A percentile compares a stretch with the other conserved stretches of the same genome.
phyloP scores from a whole-genome alignment of 768 basidiomycete genomes.

The Trametes maxima region DNA sequence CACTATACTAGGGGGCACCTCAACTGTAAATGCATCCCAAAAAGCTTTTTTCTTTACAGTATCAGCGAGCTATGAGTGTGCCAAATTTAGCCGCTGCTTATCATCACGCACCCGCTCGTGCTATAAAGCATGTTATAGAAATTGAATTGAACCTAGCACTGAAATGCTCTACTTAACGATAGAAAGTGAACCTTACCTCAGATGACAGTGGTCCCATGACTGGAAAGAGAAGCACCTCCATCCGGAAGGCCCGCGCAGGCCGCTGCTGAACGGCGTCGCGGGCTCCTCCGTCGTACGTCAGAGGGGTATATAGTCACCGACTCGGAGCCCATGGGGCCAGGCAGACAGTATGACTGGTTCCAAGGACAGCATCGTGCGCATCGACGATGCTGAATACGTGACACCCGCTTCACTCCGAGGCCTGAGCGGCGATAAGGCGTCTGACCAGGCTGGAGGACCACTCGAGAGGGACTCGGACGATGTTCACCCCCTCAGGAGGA shows the following conservation, averaged over 20 bases:
- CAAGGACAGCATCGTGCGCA: conserved; percentile 9
- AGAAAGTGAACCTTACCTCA: too few relatives aligned
- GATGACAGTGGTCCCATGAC: neutral
- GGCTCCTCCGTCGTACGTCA: neutral
- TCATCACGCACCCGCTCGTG: too few relatives aligned
- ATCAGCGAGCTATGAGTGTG: too few relatives aligned
- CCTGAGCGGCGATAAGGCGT: neutral
- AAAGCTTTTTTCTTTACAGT: too few relatives aligned
- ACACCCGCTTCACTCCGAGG: neutral
- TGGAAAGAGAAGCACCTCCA: neutral
- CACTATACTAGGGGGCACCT: too few relatives aligned
- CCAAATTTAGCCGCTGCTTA: too few relatives aligned
- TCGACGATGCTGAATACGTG: conserved; percentile 1
- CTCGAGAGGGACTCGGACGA: neutral
- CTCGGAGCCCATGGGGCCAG: neutral
- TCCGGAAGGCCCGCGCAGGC: neutral
- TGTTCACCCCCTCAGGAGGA: conserved; percentile 7
- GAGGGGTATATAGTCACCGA: neutral
- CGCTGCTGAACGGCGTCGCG: neutral
- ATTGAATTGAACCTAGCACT: too few relatives aligned
- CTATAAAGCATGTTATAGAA: too few relatives aligned
- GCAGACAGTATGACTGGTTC: conserved; percentile 1
- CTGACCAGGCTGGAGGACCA: neutral
- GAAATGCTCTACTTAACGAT: too few relatives aligned
- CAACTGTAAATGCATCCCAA: too few relatives aligned